These are phyloP conservation scores for Davidsoniella australis DNA, from an alignment of 2,329 filamentous ascomycete genomes.

Conservation along the genomic window DNA sequence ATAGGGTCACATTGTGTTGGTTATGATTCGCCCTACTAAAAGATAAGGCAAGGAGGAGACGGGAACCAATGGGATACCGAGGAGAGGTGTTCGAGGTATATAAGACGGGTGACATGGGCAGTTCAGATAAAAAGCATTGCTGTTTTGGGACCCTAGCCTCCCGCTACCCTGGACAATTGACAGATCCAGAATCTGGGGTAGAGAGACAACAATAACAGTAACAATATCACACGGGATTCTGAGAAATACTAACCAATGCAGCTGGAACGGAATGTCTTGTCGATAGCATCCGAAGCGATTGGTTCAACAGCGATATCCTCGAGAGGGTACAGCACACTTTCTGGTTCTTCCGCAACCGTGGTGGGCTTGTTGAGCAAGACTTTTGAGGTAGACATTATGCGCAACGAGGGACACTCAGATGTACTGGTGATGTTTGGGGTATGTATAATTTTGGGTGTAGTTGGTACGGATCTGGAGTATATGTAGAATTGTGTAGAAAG, in stretches of 20 bases:
- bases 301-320: conserved; percentile 32
- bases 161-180: too few relatives aligned
- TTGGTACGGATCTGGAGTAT: too few relatives aligned
- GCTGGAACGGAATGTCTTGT: conserved; percentile 42
- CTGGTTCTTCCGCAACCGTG: conserved; percentile 7
- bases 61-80: too few relatives aligned
- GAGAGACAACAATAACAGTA: background rate
- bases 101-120: background rate
- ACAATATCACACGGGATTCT: background rate
- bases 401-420: too few relatives aligned
- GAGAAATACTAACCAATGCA: conserved; percentile 33
- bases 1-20: too few relatives aligned
- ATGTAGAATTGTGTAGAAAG: too few relatives aligned
- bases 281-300: conserved; percentile 37
- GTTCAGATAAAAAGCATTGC: background rate
- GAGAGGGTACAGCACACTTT: conserved; percentile 32
- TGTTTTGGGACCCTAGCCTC: background rate
- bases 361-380: conserved; percentile 16
- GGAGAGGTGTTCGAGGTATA: background rate
- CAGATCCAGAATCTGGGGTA: conserved; percentile 1
- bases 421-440: too few relatives aligned
- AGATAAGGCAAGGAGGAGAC: too few relatives aligned
- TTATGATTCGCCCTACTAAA: too few relatives aligned
- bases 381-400: conserved; percentile 6
- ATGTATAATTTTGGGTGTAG: too few relatives aligned